Percentiles rank a stretch among this genome's conserved stretches.
Evolutionary conservation across 768 basidiomycete genomes (phyloP).

Genomic region (Leccinum subgranulosum): DNA sequence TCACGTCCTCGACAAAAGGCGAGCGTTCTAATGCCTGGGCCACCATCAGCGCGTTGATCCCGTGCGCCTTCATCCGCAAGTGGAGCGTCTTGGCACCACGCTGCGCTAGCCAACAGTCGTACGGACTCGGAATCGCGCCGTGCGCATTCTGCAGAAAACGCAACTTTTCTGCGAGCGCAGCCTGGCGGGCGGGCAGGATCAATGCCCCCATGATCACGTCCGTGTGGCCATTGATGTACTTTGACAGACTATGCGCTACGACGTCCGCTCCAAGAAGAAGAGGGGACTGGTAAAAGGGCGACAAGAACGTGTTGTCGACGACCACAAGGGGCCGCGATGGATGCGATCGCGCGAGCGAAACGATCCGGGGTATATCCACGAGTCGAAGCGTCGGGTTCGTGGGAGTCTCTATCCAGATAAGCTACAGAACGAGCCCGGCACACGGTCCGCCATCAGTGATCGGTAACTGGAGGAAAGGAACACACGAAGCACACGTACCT

Average conservation of each 20-base stretch:
- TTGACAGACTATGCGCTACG: slow-evolving; percentile 79
- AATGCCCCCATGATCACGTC: slow-evolving; percentile 90
- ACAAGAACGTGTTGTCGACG: slow-evolving; percentile 94
- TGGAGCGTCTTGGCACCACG: slow-evolving; percentile 90
- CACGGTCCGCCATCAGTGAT: neutral
- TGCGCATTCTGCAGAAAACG: slow-evolving; percentile 90
- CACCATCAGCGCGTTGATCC: slow-evolving; percentile 74
- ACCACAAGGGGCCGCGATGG: slow-evolving; percentile 71
- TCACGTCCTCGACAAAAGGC: slow-evolving; percentile 70
- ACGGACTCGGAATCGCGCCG: slow-evolving; percentile 79
- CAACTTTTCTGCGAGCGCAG: slow-evolving; percentile 49
- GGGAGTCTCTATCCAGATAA: slow-evolving; percentile 93
- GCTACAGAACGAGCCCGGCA: slow-evolving; percentile 37
- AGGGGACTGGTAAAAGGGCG: slow-evolving; percentile 87
- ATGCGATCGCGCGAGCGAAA: slow-evolving; percentile 59
- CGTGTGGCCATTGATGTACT: slow-evolving; percentile 93
- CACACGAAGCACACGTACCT: slow-evolving; percentile 42
- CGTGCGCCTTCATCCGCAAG: slow-evolving; percentile 85
- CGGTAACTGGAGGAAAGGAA: neutral
- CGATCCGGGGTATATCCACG: slow-evolving; percentile 74
- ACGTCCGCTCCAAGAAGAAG: slow-evolving; percentile 83
- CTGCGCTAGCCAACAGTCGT: slow-evolving; percentile 84
- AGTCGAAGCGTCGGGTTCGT: slow-evolving; percentile 93
- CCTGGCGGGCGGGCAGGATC: slow-evolving; percentile 60
- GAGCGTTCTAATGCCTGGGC: slow-evolving; percentile 56